A percentile compares a stretch with the other conserved stretches of the same genome.
Evolutionary conservation across 129 eudicot genomes (phyloP).

Genomic region (Chrysanthemum lavandulifolium): DNA sequence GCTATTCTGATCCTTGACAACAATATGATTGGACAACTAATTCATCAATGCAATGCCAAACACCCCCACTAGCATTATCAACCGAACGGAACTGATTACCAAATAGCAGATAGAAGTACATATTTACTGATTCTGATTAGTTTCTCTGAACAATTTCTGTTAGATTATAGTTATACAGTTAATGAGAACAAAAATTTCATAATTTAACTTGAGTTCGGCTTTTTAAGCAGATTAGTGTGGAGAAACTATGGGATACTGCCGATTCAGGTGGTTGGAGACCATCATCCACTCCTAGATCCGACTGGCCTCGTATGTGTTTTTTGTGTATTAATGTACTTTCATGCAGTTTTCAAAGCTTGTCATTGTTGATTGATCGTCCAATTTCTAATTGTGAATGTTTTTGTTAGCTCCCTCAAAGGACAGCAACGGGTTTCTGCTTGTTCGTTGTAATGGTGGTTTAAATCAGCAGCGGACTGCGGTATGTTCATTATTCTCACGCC

Average conservation of each 20-base stretch:
- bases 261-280: constrained; percentile 85
- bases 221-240: constrained; percentile 50
- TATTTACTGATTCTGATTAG: neutral
- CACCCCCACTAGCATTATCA: too few relatives aligned
- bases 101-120: too few relatives aligned
- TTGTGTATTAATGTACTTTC: constrained; percentile 12
- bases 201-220: neutral
- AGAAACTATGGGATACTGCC: constrained; percentile 74
- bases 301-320: constrained; percentile 75
- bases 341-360: constrained; percentile 13
- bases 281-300: constrained; percentile 86
- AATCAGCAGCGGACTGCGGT: constrained; percentile 98
- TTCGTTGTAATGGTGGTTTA: constrained; percentile 96
- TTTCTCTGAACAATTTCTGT: neutral
- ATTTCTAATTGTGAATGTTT: constrained; percentile 9
- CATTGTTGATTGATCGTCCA: constrained; percentile 13
- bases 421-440: constrained; percentile 84
- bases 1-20: too few relatives aligned
- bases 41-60: too few relatives aligned
- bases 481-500: constrained; percentile 26
- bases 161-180: constrained; percentile 1
- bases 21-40: too few relatives aligned
- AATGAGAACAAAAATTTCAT: neutral
- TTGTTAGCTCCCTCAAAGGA: constrained; percentile 82
- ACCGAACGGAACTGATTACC: too few relatives aligned